Base-by-base conservation (phyloP, 352 stramenopile species). In the Albugo candida region DNA sequence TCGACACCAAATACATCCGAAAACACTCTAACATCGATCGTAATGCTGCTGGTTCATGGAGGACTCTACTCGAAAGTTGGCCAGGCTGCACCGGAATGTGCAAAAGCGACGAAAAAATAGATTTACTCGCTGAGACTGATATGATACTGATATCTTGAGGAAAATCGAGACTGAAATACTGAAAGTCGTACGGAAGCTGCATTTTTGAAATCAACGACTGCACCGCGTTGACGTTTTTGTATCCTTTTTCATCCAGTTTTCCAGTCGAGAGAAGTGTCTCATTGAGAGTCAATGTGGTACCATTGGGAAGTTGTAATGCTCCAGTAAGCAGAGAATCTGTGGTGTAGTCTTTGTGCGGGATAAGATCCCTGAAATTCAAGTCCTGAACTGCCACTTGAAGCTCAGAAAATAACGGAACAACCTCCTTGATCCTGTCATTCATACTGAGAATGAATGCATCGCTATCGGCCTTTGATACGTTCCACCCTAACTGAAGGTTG, bases 151-250 rank as follows among this genome's bases (percentile, higher is more conserved):
- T 66, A 24, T 89, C 72, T 45, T 84, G 73, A 0, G 75, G 71
- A 42, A 89, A 89, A 42, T 86, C 73, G 65, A 83, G 84, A 41
- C 63, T 75, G 60, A 84, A 89, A 45, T 69, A 89, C 45, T 83
- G 67, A 38, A 89, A 89, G 40, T 89, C 77, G 49, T 89, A 89
- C 12, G 71, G 67, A 14, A 89, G 58, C 19, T 84, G 51, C 69
- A 85, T 76, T 54, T 82, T 84, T 20, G 66, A 60, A 2, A 86
- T 62, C 13, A 89, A 61, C 6, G 69, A 72, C 53, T 85, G 67
- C 21, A 89, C 52, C 10, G 71, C 73, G 3, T 57, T 63, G 21
- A 89, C 51, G 38, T 89, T 89, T 55, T 76, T 78, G 13, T 83
- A 70, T 13, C 73, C 77, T 43, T 81, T 63, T 1, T 78, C 71